Percentiles rank a stretch among this genome's conserved stretches.
Conservation (phyloP, 2,329 filamentous ascomycete genomes). For the Penicillium occitanis region DNA sequence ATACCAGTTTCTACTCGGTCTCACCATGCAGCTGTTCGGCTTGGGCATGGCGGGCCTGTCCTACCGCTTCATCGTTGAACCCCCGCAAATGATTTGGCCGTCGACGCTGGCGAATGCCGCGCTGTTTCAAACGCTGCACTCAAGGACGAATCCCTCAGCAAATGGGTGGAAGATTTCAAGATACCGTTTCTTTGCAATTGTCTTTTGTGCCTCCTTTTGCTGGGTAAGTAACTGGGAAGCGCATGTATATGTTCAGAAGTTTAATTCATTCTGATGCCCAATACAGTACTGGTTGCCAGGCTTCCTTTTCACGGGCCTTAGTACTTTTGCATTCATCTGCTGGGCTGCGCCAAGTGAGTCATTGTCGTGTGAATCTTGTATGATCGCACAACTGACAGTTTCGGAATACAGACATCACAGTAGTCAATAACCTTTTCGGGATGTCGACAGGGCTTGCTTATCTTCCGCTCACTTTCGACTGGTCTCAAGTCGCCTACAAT, state of each 20-base stretch:
- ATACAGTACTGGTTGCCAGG: constrained; percentile 31
- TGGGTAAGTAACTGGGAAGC: constrained; percentile 20
- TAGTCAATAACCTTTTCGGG: constrained; percentile 45
- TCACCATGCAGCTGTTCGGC: constrained; percentile 42
- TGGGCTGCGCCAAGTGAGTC: constrained; percentile 45
- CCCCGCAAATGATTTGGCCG: constrained; percentile 41
- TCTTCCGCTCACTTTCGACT: constrained; percentile 55
- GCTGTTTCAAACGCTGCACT: constrained; percentile 37
- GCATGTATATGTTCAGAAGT: background rate
- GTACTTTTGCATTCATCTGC: constrained; percentile 38
- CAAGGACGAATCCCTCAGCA: constrained; percentile 35
- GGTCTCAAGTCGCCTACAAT: constrained; percentile 42
- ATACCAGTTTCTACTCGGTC: constrained; percentile 38
- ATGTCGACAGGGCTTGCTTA: constrained; percentile 44
- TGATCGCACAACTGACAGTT: constrained; percentile 34
- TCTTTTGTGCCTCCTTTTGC: constrained; percentile 26
- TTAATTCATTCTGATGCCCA: background rate
- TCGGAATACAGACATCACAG: constrained; percentile 35
- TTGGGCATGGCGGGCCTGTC: constrained; percentile 42
- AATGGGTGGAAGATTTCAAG: constrained; percentile 37
- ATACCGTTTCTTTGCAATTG: constrained; percentile 28
- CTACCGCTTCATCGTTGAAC: constrained; percentile 38
- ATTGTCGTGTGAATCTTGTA: constrained; percentile 24
- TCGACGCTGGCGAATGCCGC: constrained; percentile 37
- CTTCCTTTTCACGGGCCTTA: constrained; percentile 32